Conservation (phyloP, 345 rosid genomes). For the Gossypium bickii region DNA sequence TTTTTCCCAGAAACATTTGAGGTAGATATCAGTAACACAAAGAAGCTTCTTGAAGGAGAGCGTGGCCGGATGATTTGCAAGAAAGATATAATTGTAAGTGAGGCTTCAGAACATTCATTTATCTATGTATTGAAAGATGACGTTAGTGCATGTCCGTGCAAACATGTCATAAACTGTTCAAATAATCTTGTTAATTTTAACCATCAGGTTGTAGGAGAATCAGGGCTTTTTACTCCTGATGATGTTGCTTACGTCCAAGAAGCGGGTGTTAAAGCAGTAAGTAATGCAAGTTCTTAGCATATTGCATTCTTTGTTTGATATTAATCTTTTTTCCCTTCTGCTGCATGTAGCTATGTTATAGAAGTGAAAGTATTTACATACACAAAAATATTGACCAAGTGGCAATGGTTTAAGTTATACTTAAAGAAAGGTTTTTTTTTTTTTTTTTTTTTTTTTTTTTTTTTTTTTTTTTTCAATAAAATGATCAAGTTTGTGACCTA, state of each 20-base stretch:
- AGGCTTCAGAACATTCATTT: background rate
- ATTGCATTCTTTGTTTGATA: background rate
- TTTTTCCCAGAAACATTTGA: slow-evolving; percentile 67
- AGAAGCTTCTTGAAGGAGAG: slow-evolving; percentile 80
- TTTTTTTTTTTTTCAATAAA: no score
- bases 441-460: background rate
- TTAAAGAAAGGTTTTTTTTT: background rate
- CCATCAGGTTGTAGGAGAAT: slow-evolving; percentile 85
- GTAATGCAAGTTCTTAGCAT: slow-evolving; percentile 16
- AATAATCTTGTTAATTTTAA: background rate
- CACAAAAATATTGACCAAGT: no score
- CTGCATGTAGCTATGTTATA: no score
- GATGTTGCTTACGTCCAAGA: slow-evolving; percentile 81
- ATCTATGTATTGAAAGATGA: slow-evolving; percentile 3
- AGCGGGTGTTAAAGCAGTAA: slow-evolving; percentile 90
- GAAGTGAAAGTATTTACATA: no score
- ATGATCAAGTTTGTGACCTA: background rate
- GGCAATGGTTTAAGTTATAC: no score
- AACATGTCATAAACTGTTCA: slow-evolving; percentile 4
- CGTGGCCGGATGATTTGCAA: slow-evolving; percentile 64
- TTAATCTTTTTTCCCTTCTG: no score
- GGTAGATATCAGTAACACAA: slow-evolving; percentile 81
- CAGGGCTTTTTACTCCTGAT: slow-evolving; percentile 77
- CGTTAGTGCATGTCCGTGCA: background rate
- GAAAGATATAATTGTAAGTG: slow-evolving; percentile 76